Base-by-base conservation (phyloP, 805 yeast genomes). In the Teunomyces atbi region DNA sequence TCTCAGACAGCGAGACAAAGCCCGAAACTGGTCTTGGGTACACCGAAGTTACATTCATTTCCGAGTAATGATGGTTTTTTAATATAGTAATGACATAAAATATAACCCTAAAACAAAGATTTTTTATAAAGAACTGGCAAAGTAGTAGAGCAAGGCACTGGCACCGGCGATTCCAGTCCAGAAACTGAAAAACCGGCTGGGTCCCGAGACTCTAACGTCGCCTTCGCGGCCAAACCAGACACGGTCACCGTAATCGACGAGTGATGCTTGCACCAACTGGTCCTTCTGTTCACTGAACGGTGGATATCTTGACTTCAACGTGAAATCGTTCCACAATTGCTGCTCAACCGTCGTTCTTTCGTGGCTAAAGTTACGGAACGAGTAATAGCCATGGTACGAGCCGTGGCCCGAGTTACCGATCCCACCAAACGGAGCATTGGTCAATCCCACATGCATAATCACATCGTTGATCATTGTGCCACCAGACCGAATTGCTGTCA, bases 381-480 rank as follows among this genome's bases (percentile, higher is more conserved):
- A 84, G 60, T 68, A 74, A 50, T 65, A 67, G 3, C 97, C 96
- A 60, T 90, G 97, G 66, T 89, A 90, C 28, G 76, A 68, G 8
- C 97, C 97, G 47, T 72, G 69, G 1, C 98, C 98, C 0, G 96
- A 88, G 12, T 61, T 61, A 11, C 97, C 97, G 46, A 91, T 69
- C 19, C 98, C 98, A 28, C 98, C 98, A 66, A 91, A 92, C 20
- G 97, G 97, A 3, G 88, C 79, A 41, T 75, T 74, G 5, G 73
- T 48, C 44, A 86, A 73, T 1, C 81, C 91, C 36, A 80, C 89
- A 51, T 89, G 96, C 57, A 87, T 50, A 41, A 89, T 43, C 0
- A 83, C 75, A 53, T 90, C 97, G 60, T 89, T 89, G 50, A 87
- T 69, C 40, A 81, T 62, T 11, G 82, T 70, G 3, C 80, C 85